These are phyloP conservation scores for Paraurostyla sp. DNA, from an alignment of 73 alveolate genomes.

Conservation along the genomic window DNA sequence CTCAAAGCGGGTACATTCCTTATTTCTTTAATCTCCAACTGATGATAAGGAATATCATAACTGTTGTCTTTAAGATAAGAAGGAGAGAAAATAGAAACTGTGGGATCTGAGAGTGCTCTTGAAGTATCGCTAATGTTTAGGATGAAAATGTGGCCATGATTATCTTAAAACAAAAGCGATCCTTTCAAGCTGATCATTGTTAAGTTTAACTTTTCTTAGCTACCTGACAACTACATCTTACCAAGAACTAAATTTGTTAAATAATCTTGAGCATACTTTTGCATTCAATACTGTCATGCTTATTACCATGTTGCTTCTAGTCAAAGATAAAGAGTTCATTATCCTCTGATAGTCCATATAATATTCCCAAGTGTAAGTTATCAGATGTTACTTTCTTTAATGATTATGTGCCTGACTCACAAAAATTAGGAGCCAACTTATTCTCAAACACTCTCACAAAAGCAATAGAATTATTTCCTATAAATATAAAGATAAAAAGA, in stretches of 20 bases:
- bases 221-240: background rate
- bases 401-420: conserved; percentile 41
- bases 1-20: background rate
- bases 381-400: conserved; percentile 3
- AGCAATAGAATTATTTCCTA: conserved; percentile 19
- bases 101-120: background rate
- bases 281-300: conserved; percentile 14
- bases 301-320: conserved; percentile 24
- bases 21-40: background rate
- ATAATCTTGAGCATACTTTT: background rate
- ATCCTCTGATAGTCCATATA: background rate
- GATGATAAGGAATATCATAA: background rate
- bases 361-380: conserved; percentile 8
- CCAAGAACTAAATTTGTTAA: conserved; percentile 17
- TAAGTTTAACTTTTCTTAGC: background rate
- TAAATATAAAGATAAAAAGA: background rate
- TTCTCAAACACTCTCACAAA: conserved; percentile 32
- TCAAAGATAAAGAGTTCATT: conserved; percentile 36
- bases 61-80: background rate
- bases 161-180: background rate
- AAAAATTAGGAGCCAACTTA: conserved; percentile 13
- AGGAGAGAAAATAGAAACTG: background rate
- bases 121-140: background rate
- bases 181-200: background rate
- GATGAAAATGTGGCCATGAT: background rate